Evolutionary conservation across 2,329 filamentous ascomycete genomes (phyloP), one percentile per base, ranked within the genome.

Genomic region (Geosmithia putterillii): DNA sequence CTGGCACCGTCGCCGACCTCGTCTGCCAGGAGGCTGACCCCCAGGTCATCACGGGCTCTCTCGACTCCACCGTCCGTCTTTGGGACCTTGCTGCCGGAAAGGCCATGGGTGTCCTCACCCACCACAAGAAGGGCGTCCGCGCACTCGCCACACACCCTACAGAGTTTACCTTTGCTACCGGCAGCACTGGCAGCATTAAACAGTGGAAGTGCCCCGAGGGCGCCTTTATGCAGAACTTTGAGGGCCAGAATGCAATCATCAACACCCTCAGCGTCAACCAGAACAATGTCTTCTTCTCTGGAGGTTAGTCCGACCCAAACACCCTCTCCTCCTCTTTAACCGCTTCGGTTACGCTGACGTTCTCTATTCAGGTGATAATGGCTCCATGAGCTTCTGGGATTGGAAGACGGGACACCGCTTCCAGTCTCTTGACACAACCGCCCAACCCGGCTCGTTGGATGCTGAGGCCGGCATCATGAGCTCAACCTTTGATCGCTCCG

Each of bases 171-270:
- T 98, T 98, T 59, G 92, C 92, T 4, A 89, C 79, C 47, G 92
- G 84, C 38, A 94, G 87, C 55, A 89, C 90, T 0, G 84, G 85
- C 20, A 89, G 85, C 58, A 95, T 98, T 66, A 98, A 98, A 70
- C 92, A 98, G 66, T 98, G 92, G 90, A 95, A 96, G 62, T 96
- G 89, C 52, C 94, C 94, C 2, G 88, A 95, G 59, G 94, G 90
- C 34, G 87, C 87, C 15, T 96, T 98, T 59, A 98, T 98, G 92
- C 89, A 95, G 62, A 96, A 96, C 59, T 96, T 96, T 56, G 86
- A 95, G 38, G 90, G 90, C 4, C 90, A 96, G 57, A 95, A 95
- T 56, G 79, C 87, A 47, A 94, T 98, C 59, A 90, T 98, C 67
- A 98, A 98, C 64, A 88, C 88, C 0, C 67, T 98, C 39, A 76